phyloP scores from a whole-genome alignment of 306 rosid species.

The Cyclanthera cordifolia region DNA sequence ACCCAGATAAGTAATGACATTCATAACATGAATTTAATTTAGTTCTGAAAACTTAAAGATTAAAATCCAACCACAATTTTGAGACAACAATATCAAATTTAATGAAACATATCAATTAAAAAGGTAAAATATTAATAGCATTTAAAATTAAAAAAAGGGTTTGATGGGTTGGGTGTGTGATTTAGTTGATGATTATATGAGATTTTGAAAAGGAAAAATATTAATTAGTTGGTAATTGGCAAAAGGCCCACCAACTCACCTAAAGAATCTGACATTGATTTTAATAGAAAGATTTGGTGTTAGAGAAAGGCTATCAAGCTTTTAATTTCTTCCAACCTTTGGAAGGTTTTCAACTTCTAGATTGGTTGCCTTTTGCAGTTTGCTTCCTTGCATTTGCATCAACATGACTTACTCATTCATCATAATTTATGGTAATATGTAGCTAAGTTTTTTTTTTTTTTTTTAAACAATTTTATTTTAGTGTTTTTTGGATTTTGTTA shows the following conservation, averaged over 20 bases:
- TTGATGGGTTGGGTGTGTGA: background rate
- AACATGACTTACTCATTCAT: too few species aligned
- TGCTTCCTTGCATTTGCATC: background rate
- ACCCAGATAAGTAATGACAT: background rate
- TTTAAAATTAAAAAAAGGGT: background rate
- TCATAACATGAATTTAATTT: background rate
- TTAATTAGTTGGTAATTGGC: too few species aligned
- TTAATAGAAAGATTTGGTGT: conserved; percentile 9
- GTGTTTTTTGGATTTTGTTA: too few species aligned
- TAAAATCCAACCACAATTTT: background rate
- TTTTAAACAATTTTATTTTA: too few species aligned
- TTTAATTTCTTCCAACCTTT: background rate
- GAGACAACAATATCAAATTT: background rate
- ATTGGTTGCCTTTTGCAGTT: conserved; percentile 3
- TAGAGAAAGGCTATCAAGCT: background rate
- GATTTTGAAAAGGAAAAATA: too few species aligned
- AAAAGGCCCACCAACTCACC: too few species aligned
- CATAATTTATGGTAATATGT: background rate
- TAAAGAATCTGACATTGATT: conserved; percentile 12
- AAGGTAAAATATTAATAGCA: background rate
- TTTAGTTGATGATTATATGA: conserved; percentile 9
- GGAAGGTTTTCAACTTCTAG: background rate
- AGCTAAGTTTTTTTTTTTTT: too few species aligned
- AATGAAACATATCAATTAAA: background rate
- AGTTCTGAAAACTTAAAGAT: background rate